Evolutionary conservation across 2,329 filamentous ascomycete genomes (phyloP).

Genomic region (Stagonosporopsis rhizophila): DNA sequence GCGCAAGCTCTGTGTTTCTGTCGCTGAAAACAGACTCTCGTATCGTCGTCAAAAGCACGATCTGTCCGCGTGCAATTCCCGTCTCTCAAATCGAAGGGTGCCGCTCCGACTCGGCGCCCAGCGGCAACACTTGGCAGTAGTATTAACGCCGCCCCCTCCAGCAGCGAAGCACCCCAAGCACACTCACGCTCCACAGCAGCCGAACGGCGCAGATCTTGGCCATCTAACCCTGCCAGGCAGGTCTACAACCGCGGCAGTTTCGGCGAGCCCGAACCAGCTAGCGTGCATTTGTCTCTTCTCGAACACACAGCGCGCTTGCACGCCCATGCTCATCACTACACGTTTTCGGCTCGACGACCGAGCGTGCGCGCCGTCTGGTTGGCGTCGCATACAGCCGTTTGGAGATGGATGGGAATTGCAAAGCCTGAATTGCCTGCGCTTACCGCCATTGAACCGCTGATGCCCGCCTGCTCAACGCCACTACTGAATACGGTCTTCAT

Average conservation of each 20-base stretch:
- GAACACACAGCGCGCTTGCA: constrained; percentile 20
- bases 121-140: constrained; percentile 8
- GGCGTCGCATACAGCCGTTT: constrained; percentile 4
- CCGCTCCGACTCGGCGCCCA: constrained; percentile 19
- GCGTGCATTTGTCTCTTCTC: constrained; percentile 17
- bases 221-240: constrained; percentile 20
- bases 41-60: not conserved
- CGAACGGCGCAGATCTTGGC: constrained; percentile 8
- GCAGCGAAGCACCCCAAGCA: constrained; percentile 17
- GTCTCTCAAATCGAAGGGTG: not conserved
- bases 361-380: constrained; percentile 9
- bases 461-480: constrained; percentile 7
- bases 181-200: constrained; percentile 12
- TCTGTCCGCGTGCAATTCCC: constrained; percentile 6
- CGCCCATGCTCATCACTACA: constrained; percentile 29
- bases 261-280: constrained; percentile 3
- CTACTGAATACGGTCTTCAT: not conserved
- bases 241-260: constrained; percentile 20
- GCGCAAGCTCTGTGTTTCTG: not conserved
- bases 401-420: constrained; percentile 2
- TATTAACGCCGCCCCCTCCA: constrained; percentile 8
- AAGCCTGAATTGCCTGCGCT: constrained; percentile 8
- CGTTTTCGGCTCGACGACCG: constrained; percentile 19
- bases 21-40: not conserved
- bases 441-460: constrained; percentile 13